Conservation (phyloP, 371 early-diverging fungal genomes). For the Choanephora cucurbitarum region DNA sequence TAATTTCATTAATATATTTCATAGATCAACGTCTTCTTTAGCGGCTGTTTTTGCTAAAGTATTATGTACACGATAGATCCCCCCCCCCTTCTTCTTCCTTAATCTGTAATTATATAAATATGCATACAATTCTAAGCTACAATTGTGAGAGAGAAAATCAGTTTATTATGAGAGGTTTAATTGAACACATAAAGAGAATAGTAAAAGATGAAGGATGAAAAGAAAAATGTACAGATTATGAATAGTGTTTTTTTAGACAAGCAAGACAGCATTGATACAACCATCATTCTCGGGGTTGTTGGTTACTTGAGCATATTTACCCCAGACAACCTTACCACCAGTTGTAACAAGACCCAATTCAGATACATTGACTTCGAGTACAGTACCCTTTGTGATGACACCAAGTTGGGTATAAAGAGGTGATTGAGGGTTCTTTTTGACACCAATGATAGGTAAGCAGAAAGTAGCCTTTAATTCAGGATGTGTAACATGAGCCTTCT, state of each 20-base stretch:
- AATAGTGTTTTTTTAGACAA: constrained; percentile 65
- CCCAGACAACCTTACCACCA: constrained; percentile 99
- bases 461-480: constrained; percentile 99
- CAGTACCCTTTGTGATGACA: constrained; percentile 99
- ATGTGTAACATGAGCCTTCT: constrained; percentile 99
- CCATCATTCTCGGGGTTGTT: constrained; percentile 98
- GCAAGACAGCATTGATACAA: constrained; percentile 93
- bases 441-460: constrained; percentile 97
- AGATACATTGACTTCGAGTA: constrained; percentile 94
- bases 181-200: not conserved
- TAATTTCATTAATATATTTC: not conserved
- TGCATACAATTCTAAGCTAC: constrained; percentile 1
- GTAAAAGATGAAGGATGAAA: not conserved
- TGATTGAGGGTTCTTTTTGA: constrained; percentile 99
- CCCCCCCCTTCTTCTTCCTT: too few species aligned
- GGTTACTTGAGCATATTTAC: constrained; percentile 99
- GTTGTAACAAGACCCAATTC: constrained; percentile 99
- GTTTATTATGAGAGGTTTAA: not conserved
- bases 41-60: constrained; percentile 19
- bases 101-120: constrained; percentile 2
- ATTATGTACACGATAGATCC: constrained; percentile 14
- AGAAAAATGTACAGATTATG: not conserved
- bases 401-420: constrained; percentile 98
- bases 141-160: not conserved
- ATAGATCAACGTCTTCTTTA: constrained; percentile 17